Evolutionary conservation across 208 protist genomes (phyloP), one percentile per base, ranked within the genome.

Genomic region (Novymonas esmeraldas): DNA sequence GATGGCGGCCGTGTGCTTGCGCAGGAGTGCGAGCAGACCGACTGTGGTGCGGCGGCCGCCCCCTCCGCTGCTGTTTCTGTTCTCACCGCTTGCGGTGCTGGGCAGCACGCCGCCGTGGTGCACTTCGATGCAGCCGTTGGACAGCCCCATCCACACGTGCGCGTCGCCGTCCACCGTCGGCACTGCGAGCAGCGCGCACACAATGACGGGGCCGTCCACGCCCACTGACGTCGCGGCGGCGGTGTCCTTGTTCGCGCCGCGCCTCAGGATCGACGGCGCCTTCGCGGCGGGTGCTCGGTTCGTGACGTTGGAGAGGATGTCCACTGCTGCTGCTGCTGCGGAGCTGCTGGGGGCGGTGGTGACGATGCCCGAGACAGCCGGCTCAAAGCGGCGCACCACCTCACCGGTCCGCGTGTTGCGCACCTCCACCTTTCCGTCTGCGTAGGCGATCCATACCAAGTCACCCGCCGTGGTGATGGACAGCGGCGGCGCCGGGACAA

Each of bases 61-160:
- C 22, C 33, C 61, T 0, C 56, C 56, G 11, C 11, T 16, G 14
- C 11, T 22, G 13, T n/a, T 36, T 9, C 11, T 22, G 13, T n/a
- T 36, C n/a, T 51, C 42, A 6, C 49, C 60, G 38, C 38, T 26
- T n/a, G n/a, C n/a, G 33, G 56, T 69, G n/a, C 59, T 82, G 14
- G 65, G 48, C 9, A 76, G 45, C 11, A 41, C 44, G 13, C 78
- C 56, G 26, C 70, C 85, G 59, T 89, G 51, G 71, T 88, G 84
- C 5, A 93, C 83, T 51, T 95, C 85, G 14, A 96, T 83, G 28
- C 39, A 49, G 49, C 92, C 92, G 57, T 86, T 89, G 7, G 84
- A 89, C 22, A 92, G 67, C 20, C 91, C 91, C 50, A 94, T 67
- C 91, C 91, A 96, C 44, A 96, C 76, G 26, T 83, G 73, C 22